Evolutionary conservation across 257 asterid species (phyloP), one percentile per base, ranked within the genome.

Genomic region (Cruciata laevipes): DNA sequence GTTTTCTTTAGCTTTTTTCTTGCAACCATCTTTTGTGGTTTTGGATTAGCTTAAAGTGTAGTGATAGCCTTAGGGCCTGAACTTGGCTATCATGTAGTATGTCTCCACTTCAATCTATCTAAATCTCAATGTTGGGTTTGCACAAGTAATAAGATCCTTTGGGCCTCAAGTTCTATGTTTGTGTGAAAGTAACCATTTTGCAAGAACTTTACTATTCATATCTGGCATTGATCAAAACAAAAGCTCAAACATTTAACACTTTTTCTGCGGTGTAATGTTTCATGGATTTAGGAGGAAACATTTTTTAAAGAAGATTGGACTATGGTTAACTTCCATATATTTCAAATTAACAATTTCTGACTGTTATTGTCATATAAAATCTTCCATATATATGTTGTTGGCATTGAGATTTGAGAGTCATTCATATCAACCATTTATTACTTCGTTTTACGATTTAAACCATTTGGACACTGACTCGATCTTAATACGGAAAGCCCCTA

Each of bases 1-100:
- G 73, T 84, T 57, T 13, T 53, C 24, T 66, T 59, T 73, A 67
- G 72, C n/a, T 25, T 40, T 57, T 58, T 3, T 37, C 27, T 56
- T 25, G 61, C 23, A 8, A 27, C 11, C 65, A 42, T 23, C 52
- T 31, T 59, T 25, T 35, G 7, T 16, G 56, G 65, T 66, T 25
- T 40, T 5, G 7, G 75, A 24, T 23, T 14, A 52, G 21, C 68
- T 24, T 55, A 38, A 61, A 55, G 32, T 25, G 0, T 64, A 55
- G 21, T 53, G 25, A 42, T 27, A n/a, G 32, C 62, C 31, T 24
- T 3, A 20, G 70, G 52, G 37, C 25, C 69, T 65, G 38, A 33
- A 49, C 72, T 40, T 67, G n/a, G 25, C 40, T 68, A 23, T 51
- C 51, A 3, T 62, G 77, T 5, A 35, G 69, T 47, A 42, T 37